Conservation (phyloP, 2,329 filamentous ascomycete species). For the Cercospora zeina region DNA sequence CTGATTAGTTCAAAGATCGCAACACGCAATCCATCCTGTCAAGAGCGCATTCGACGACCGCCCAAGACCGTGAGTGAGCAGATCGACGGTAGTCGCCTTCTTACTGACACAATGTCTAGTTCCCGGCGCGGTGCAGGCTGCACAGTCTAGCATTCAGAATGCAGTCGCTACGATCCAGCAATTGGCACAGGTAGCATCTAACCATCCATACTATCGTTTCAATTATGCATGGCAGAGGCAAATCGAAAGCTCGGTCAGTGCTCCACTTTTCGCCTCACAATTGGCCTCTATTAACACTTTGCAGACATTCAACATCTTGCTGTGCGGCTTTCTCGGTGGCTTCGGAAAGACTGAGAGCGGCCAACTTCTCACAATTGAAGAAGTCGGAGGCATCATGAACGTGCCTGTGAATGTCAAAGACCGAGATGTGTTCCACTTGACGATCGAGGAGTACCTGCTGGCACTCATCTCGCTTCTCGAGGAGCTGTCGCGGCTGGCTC, state of each 20-base stretch:
- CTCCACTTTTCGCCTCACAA: conserved; percentile 56
- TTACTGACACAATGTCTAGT: conserved; percentile 52
- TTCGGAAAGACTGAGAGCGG: conserved; percentile 54
- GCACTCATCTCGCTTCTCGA: conserved; percentile 84
- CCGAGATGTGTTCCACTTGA: conserved; percentile 86
- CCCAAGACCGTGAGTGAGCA: conserved; percentile 57
- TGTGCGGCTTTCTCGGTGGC: conserved; percentile 78
- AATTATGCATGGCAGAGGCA: conserved; percentile 83
- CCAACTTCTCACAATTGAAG: conserved; percentile 79
- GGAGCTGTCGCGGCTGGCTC: conserved; percentile 84
- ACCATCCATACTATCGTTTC: conserved; percentile 98
- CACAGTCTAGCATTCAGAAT: conserved; percentile 68
- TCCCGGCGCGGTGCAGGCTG: conserved; percentile 65
- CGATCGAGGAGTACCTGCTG: conserved; percentile 94
- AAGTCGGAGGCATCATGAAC: conserved; percentile 78
- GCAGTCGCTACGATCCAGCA: conserved; percentile 70
- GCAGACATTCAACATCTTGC: conserved; percentile 59
- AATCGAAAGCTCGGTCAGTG: conserved; percentile 73
- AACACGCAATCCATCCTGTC: conserved; percentile 81
- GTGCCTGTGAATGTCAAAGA: conserved; percentile 92
- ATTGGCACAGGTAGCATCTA: conserved; percentile 71
- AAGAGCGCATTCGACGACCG: conserved; percentile 82
- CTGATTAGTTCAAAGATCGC: conserved; percentile 54
- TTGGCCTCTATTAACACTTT: not conserved
- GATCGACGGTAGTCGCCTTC: not conserved